These are phyloP conservation scores for Triticum monococcum DNA, from an alignment of 176 grass and related monocot species.

Conservation along the genomic window DNA sequence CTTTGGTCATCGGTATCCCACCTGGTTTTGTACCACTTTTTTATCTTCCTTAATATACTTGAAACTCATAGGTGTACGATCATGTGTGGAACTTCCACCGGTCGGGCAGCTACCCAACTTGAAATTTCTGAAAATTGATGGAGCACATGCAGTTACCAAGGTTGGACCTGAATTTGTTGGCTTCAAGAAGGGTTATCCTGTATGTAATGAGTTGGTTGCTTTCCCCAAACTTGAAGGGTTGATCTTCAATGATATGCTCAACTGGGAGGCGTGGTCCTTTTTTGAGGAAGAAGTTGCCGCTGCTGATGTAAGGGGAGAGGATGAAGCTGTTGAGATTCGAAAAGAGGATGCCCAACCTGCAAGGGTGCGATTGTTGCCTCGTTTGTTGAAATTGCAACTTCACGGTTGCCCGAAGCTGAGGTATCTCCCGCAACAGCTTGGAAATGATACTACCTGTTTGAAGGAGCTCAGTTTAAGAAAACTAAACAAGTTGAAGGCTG, in stretches of 20 bases:
- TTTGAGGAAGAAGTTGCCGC: not conserved
- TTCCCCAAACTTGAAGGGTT: not conserved
- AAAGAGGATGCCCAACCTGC: no score
- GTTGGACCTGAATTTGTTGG: not conserved
- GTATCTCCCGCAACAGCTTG: no score
- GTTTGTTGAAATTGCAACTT: no score
- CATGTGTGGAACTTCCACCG: not conserved
- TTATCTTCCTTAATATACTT: not conserved
- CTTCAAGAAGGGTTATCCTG: not conserved
- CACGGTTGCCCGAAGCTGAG: no score
- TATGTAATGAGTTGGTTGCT: not conserved
- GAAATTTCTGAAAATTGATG: not conserved
- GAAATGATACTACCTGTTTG: not conserved
- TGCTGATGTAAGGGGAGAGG: no score
- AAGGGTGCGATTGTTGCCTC: no score
- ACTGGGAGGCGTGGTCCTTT: slow-evolving; percentile 30
- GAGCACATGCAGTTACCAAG: not conserved
- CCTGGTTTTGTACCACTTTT: not conserved
- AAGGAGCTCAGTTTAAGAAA: fast-evolving
- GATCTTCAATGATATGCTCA: not conserved
- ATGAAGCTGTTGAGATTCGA: not conserved
- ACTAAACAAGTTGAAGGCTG: not conserved
- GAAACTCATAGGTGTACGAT: not conserved
- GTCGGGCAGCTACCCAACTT: not conserved
- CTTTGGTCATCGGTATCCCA: not conserved